phyloP scores from a whole-genome alignment of 1,284 basidiomycete genomes.

The Ceratobasidium sp. region DNA sequence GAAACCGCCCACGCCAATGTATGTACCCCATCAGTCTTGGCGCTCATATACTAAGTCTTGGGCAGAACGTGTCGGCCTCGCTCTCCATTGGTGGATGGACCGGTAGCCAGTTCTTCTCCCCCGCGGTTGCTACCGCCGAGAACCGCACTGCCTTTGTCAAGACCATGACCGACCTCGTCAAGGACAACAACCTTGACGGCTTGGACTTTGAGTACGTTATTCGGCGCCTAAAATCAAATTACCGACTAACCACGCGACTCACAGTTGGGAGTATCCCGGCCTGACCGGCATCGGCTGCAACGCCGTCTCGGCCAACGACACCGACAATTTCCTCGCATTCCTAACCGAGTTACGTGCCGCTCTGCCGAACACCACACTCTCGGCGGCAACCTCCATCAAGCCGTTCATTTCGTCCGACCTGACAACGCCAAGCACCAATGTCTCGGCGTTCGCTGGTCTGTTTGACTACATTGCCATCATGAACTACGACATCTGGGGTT shows the following conservation, averaged over 20 bases:
- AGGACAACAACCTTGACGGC: slow-evolving; percentile 55
- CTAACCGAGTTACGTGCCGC: slow-evolving; percentile 51
- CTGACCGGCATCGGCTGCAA: slow-evolving; percentile 52
- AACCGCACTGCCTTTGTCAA: slow-evolving; percentile 50
- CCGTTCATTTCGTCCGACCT: slow-evolving; percentile 51
- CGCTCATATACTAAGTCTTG: neutral
- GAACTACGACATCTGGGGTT: slow-evolving; percentile 60
- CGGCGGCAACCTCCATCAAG: slow-evolving; percentile 55
- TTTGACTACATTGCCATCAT: slow-evolving; percentile 60
- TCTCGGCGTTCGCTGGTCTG: slow-evolving; percentile 53
- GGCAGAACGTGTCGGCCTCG: slow-evolving; percentile 36
- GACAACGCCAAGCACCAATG: slow-evolving; percentile 52
- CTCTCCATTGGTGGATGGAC: slow-evolving; percentile 39
- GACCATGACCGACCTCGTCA: slow-evolving; percentile 52
- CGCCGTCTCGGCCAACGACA: slow-evolving; percentile 49
- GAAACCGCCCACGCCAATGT: slow-evolving; percentile 38
- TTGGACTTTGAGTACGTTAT: slow-evolving; percentile 50
- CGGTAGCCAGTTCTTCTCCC: slow-evolving; percentile 51
- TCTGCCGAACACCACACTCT: slow-evolving; percentile 53
- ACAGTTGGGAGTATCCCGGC: slow-evolving; percentile 58
- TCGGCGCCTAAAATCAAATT: neutral
- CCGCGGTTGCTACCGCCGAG: slow-evolving; percentile 48
- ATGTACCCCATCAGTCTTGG: neutral
- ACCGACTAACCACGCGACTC: neutral
- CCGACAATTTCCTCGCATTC: slow-evolving; percentile 54